Conservation (phyloP, 2,329 filamentous ascomycete genomes). For the Colletotrichum tanaceti region DNA sequence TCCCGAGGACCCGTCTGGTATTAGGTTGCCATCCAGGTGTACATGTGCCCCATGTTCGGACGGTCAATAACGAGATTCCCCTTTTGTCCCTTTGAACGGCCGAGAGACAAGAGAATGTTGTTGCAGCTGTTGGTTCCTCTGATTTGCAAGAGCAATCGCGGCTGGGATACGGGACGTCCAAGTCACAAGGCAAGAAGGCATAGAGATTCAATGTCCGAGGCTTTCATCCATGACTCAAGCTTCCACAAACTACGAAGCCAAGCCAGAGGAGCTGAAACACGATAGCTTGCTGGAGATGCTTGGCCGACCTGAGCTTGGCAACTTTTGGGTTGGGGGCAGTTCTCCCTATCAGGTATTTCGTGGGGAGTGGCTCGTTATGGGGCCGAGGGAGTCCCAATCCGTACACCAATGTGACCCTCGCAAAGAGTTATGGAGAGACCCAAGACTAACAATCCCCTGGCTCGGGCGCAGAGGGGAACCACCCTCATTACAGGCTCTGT, state of each 20-base stretch:
- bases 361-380: constrained; percentile 15
- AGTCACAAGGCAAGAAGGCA: background rate
- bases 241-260: too few relatives aligned
- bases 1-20: background rate
- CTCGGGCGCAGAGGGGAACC: constrained; percentile 1
- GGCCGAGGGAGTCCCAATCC: constrained; percentile 12
- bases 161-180: background rate
- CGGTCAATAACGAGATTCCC: too few relatives aligned
- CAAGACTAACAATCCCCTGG: background rate
- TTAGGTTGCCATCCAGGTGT: background rate
- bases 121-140: too few relatives aligned
- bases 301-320: constrained; percentile 16
- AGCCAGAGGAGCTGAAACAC: constrained; percentile 31
- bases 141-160: too few relatives aligned
- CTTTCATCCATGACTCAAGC: constrained; percentile 20
- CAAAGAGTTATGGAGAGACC: background rate
- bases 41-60: too few relatives aligned
- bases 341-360: constrained; percentile 19
- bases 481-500: too few relatives aligned
- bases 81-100: too few relatives aligned
- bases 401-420: constrained; percentile 17
- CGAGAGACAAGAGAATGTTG: too few relatives aligned
- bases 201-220: background rate
- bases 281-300: constrained; percentile 13
- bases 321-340: constrained; percentile 1